These are phyloP conservation scores for Hemileccinum impolitum DNA, from an alignment of 768 basidiomycete species.

Conservation along the genomic window DNA sequence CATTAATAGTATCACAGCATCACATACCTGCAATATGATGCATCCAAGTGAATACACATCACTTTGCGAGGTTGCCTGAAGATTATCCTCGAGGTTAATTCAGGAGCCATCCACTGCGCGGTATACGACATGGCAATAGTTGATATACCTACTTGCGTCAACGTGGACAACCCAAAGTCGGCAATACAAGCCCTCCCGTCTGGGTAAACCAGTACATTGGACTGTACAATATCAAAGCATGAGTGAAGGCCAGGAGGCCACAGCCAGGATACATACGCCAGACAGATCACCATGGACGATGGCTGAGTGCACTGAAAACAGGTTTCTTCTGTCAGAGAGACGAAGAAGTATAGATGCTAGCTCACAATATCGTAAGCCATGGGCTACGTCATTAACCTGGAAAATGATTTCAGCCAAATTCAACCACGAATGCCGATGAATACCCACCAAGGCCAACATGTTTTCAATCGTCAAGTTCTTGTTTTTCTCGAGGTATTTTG, in stretches of 20 bases:
- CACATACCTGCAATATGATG: conserved; percentile 11
- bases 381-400: background rate
- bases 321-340: too few species aligned
- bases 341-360: too few species aligned
- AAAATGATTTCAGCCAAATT: background rate
- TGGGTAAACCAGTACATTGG: conserved; percentile 4
- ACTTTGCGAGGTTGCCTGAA: background rate
- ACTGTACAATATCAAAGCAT: background rate
- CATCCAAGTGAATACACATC: conserved; percentile 10
- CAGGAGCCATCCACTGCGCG: background rate
- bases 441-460: background rate
- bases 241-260: background rate
- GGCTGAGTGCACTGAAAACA: background rate
- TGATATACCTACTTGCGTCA: background rate
- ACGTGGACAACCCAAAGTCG: conserved; percentile 9
- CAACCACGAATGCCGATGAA: background rate
- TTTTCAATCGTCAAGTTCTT: background rate
- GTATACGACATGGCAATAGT: background rate
- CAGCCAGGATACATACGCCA: background rate
- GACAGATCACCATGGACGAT: background rate
- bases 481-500: background rate
- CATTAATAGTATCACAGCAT: background rate
- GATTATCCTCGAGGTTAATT: background rate
- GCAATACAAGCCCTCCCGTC: background rate
- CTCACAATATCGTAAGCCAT: background rate